Evolutionary conservation across 805 yeast species (phyloP).

Genomic region (Myxozyma sirexii): DNA sequence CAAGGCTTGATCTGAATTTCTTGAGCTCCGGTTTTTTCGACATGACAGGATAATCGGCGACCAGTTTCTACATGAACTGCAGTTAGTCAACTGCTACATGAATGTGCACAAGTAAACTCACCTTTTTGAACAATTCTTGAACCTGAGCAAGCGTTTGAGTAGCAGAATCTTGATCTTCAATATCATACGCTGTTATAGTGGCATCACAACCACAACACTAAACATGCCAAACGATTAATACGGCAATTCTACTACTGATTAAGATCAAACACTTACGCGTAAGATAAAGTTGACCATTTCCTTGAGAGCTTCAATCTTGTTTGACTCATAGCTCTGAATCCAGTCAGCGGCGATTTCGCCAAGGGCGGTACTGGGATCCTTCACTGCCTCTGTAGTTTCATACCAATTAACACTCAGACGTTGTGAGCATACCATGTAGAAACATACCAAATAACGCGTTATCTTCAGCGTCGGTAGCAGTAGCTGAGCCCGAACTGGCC

Average conservation of each 20-base stretch:
- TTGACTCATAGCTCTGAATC: conserved; percentile 55
- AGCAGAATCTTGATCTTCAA: conserved; percentile 68
- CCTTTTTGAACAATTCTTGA: conserved; percentile 48
- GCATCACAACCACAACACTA: conserved; percentile 32
- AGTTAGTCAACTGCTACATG: neutral
- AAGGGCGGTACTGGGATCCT: conserved; percentile 53
- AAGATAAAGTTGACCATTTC: conserved; percentile 69
- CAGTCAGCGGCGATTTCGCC: conserved; percentile 59
- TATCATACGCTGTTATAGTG: conserved; percentile 65
- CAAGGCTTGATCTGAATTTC: conserved; percentile 57
- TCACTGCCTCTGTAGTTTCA: conserved; percentile 49
- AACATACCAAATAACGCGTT: conserved; percentile 25
- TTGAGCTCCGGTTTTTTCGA: conserved; percentile 53
- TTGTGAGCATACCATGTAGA: neutral
- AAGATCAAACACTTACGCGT: conserved; percentile 40
- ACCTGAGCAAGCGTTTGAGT: conserved; percentile 73
- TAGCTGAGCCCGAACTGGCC: neutral
- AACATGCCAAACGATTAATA: neutral
- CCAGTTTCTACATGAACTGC: conserved; percentile 39
- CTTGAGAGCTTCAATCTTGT: conserved; percentile 55
- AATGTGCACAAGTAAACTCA: neutral
- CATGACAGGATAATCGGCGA: conserved; percentile 72
- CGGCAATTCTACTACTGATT: neutral
- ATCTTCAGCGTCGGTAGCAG: conserved; percentile 4
- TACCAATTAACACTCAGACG: neutral